phyloP scores from a whole-genome alignment of 2,329 filamentous ascomycete species.

The Beauveria varroae region DNA sequence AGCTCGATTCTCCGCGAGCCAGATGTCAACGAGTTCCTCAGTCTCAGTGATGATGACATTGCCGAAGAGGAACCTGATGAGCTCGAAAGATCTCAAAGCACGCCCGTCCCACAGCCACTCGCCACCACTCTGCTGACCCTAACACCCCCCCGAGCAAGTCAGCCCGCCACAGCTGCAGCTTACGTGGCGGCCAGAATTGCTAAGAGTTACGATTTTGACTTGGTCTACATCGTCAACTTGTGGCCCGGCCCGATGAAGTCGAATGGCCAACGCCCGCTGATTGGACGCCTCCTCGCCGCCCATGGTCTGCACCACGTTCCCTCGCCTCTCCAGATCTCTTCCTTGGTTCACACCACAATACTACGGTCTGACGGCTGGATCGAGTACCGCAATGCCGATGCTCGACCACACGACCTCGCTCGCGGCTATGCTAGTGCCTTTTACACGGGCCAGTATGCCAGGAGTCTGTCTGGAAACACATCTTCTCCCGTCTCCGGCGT shows the following conservation, averaged over 20 bases:
- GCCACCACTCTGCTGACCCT: slow-evolving; percentile 33
- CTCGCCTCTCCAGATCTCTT: slow-evolving; percentile 45
- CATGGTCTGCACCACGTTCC: slow-evolving; percentile 44
- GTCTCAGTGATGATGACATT: slow-evolving; percentile 50
- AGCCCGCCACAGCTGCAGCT: slow-evolving; percentile 40
- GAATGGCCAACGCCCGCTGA: slow-evolving; percentile 23
- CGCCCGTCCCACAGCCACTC: slow-evolving; percentile 18
- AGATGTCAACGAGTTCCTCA: slow-evolving; percentile 45
- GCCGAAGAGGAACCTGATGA: slow-evolving; percentile 32
- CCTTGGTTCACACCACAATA: slow-evolving; percentile 41
- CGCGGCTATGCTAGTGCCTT: slow-evolving; percentile 48
- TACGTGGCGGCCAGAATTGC: slow-evolving; percentile 50
- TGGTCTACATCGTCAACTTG: slow-evolving; percentile 52
- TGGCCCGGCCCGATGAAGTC: slow-evolving; percentile 36
- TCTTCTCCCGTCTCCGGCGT: slow-evolving; percentile 20
- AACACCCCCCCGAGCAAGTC: slow-evolving; percentile 35
- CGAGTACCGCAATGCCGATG: slow-evolving; percentile 40
- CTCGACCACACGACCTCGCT: slow-evolving; percentile 36
- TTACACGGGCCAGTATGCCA: slow-evolving; percentile 34
- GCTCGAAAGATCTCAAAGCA: slow-evolving; percentile 16
- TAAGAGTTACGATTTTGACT: slow-evolving; percentile 47
- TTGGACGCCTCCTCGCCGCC: slow-evolving; percentile 46
- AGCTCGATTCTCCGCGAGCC: slow-evolving; percentile 41
- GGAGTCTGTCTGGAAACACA: slow-evolving; percentile 18
- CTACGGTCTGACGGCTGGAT: slow-evolving; percentile 44